These are phyloP conservation scores for Neocatenulostroma microsporum DNA, from an alignment of 2,329 filamentous ascomycete genomes.

Conservation along the genomic window DNA sequence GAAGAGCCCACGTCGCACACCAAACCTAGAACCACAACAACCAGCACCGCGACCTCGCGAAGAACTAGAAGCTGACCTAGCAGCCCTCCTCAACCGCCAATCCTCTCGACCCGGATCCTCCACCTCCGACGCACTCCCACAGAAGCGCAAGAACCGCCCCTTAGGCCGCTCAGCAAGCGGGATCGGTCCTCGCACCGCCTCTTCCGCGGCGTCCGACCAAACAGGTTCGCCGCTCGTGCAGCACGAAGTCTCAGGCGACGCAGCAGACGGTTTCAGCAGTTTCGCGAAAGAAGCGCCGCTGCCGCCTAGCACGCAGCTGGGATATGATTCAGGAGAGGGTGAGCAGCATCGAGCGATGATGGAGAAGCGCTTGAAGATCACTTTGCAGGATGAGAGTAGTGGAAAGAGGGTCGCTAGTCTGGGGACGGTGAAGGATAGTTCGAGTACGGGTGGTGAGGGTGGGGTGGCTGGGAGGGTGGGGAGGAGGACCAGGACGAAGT, in stretches of 20 bases:
- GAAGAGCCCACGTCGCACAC: slow-evolving; percentile 5
- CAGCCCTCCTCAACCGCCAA: too few relatives aligned
- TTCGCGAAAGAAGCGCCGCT: slow-evolving; percentile 9
- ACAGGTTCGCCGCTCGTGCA: slow-evolving; percentile 3
- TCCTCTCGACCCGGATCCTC: slow-evolving; percentile 8
- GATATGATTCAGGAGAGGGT: slow-evolving; percentile 28
- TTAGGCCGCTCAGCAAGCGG: slow-evolving; percentile 25
- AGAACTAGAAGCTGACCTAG: too few relatives aligned
- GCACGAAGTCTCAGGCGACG: too few relatives aligned
- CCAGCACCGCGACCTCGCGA: too few relatives aligned
- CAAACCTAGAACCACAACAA: neutral
- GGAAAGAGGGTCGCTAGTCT: slow-evolving; percentile 22
- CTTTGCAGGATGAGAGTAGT: slow-evolving; percentile 17
- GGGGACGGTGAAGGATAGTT: slow-evolving; percentile 26
- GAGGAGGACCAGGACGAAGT: slow-evolving; percentile 11
- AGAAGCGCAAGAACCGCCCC: slow-evolving; percentile 23
- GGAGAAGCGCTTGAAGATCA: slow-evolving; percentile 27
- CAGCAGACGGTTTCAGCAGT: slow-evolving; percentile 16
- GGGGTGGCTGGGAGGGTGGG: slow-evolving; percentile 13
- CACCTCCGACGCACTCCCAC: slow-evolving; percentile 5
- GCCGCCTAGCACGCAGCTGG: slow-evolving; percentile 29
- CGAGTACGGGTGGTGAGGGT: slow-evolving; percentile 6
- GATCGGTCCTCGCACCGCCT: slow-evolving; percentile 17
- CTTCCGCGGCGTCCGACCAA: slow-evolving; percentile 11
- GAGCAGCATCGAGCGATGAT: slow-evolving; percentile 24